Evolutionary conservation across 1,139 yeast species (phyloP).

Genomic region (Kazachstania sp.): DNA sequence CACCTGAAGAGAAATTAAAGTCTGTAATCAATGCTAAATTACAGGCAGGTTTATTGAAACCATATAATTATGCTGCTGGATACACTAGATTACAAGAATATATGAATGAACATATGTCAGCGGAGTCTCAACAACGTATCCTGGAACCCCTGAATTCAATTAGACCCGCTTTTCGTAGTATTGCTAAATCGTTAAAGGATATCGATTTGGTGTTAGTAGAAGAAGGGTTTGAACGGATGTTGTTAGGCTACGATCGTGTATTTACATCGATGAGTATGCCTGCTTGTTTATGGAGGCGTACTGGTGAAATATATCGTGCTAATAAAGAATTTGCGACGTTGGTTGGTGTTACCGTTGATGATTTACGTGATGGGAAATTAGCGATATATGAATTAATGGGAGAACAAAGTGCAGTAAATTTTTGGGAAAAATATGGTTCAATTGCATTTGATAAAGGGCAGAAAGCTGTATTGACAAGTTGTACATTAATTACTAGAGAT

Average conservation of each 20-base stretch:
- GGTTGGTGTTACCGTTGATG: conserved; percentile 89
- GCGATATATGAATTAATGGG: conserved; percentile 94
- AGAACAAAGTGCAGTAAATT: conserved; percentile 95
- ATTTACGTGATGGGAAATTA: conserved; percentile 81
- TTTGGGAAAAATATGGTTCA: conserved; percentile 96
- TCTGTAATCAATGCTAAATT: conserved; percentile 94
- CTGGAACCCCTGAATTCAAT: conserved; percentile 78
- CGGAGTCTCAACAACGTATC: conserved; percentile 77
- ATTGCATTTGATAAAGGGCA: conserved; percentile 95
- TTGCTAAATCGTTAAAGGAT: conserved; percentile 83
- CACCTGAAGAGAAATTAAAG: conserved; percentile 88
- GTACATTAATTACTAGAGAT: conserved; percentile 76
- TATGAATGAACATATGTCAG: conserved; percentile 90
- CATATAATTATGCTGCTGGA: conserved; percentile 90
- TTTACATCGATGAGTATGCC: conserved; percentile 98
- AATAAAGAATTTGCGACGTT: conserved; percentile 93
- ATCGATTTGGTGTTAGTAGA: conserved; percentile 89
- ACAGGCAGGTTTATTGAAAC: conserved; percentile 88
- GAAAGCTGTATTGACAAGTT: conserved; percentile 88
- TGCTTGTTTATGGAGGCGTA: conserved; percentile 94
- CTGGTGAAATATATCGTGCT: conserved; percentile 93
- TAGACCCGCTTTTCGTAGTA: conserved; percentile 90
- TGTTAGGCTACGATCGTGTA: conserved; percentile 87
- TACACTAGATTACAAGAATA: conserved; percentile 83
- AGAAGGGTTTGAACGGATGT: conserved; percentile 89